Conservation (phyloP, 345 rosid genomes). For the rapeseed (Brassica napus) region DNA sequence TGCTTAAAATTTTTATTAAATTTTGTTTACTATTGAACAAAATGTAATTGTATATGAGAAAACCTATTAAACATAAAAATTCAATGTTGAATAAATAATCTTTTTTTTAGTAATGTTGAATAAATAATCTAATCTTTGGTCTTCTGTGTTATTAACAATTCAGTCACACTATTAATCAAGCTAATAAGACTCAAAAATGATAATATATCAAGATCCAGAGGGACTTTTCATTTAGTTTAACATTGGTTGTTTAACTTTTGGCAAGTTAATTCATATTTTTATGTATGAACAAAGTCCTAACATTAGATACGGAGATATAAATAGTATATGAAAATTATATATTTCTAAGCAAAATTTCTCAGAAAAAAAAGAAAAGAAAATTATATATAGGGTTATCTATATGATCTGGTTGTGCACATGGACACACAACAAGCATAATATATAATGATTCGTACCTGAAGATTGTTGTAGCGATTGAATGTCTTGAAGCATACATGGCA, state of each 20-base stretch:
- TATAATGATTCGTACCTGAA: conserved; percentile 57
- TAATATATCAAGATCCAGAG: background rate
- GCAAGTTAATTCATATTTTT: background rate
- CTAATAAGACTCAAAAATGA: background rate
- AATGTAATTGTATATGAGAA: background rate
- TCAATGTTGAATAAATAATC: background rate
- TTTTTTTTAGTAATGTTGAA: no score
- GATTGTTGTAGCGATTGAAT: conserved; percentile 95
- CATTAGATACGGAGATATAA: background rate
- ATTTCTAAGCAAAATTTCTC: no score
- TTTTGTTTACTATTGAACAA: background rate
- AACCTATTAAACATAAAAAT: background rate
- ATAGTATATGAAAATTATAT: background rate
- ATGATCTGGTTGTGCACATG: conserved; percentile 20
- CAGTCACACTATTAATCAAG: background rate
- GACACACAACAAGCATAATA: background rate
- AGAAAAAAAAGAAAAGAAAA: no score
- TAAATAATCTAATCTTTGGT: no score
- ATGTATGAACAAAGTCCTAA: background rate
- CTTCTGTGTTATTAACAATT: no score
- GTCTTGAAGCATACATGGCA: conserved; percentile 88
- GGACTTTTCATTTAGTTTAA: background rate
- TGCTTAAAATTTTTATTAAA: background rate
- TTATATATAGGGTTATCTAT: background rate
- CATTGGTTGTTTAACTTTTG: background rate